A percentile compares a stretch with the other conserved stretches of the same genome.
phyloP scores from a whole-genome alignment of 805 yeast species.

The Blastobotrys mokoenaii region DNA sequence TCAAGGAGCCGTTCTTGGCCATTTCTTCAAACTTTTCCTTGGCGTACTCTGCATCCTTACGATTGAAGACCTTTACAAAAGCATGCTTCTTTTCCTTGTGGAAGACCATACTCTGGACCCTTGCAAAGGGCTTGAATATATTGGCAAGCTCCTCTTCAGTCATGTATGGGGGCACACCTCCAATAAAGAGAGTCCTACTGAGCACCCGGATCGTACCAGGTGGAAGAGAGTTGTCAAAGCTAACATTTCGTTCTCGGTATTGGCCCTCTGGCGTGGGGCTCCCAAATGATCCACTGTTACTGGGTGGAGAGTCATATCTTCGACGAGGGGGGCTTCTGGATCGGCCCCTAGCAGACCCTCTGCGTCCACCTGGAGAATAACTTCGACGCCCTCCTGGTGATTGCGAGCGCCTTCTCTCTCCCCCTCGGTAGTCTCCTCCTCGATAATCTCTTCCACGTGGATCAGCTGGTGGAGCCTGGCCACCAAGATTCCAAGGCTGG shows the following conservation, averaged over 20 bases:
- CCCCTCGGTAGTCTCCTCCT: background rate
- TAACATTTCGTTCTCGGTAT: slow-evolving; percentile 35
- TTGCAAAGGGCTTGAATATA: slow-evolving; percentile 75
- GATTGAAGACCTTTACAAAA: slow-evolving; percentile 85
- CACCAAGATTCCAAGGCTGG: slow-evolving; percentile 2
- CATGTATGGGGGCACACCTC: slow-evolving; percentile 84
- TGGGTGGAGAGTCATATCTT: background rate
- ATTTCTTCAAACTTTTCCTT: slow-evolving; percentile 51
- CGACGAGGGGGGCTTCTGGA: slow-evolving; percentile 1
- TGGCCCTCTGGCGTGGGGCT: background rate
- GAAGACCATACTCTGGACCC: slow-evolving; percentile 82
- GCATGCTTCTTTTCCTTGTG: slow-evolving; percentile 91
- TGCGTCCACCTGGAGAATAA: background rate
- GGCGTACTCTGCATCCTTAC: slow-evolving; percentile 84
- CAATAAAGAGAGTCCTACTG: slow-evolving; percentile 87
- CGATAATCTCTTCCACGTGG: background rate
- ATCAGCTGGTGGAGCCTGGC: background rate
- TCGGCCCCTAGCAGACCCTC: background rate
- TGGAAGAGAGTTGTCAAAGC: slow-evolving; percentile 63
- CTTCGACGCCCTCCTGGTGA: background rate
- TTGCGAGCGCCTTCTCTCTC: slow-evolving; percentile 4
- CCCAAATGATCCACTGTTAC: background rate
- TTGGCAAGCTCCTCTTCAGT: slow-evolving; percentile 62
- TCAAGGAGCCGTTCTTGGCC: slow-evolving; percentile 52
- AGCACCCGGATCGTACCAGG: slow-evolving; percentile 73